phyloP scores from a whole-genome alignment of 2,329 filamentous ascomycete species.

The Aspergillus jensenii region DNA sequence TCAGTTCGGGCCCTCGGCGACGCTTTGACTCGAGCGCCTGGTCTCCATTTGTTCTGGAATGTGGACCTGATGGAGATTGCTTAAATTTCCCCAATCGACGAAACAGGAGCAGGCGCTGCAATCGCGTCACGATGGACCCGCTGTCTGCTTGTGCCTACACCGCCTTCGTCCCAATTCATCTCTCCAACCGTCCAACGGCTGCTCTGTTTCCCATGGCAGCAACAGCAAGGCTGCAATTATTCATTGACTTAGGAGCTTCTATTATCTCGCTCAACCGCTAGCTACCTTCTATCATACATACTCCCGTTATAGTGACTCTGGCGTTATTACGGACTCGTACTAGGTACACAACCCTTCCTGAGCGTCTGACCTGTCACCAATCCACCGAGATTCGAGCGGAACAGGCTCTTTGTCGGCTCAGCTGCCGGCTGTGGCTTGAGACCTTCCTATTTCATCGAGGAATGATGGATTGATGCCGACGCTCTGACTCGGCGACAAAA shows the following conservation, averaged over 20 bases:
- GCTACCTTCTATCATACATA: too few species aligned
- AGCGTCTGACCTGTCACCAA: slow-evolving; percentile 33
- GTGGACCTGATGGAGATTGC: slow-evolving; percentile 4
- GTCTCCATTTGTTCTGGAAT: slow-evolving; percentile 17
- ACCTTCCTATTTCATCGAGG: background rate
- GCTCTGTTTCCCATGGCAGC: too few species aligned
- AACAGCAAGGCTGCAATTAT: too few species aligned
- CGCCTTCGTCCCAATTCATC: background rate
- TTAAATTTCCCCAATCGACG: background rate
- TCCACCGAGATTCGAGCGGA: background rate
- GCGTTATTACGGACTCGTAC: background rate
- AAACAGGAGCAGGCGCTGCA: background rate
- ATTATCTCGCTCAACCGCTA: too few species aligned
- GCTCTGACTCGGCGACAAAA: slow-evolving; percentile 9
- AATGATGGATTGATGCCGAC: background rate
- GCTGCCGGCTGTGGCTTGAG: slow-evolving; percentile 15
- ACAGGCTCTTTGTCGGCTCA: background rate
- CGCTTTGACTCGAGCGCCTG: slow-evolving; percentile 15
- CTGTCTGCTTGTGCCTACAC: background rate
- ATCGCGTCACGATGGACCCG: background rate
- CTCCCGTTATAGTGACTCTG: background rate
- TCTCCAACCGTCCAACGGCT: background rate
- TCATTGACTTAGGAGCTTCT: too few species aligned
- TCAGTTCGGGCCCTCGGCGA: slow-evolving; percentile 12
- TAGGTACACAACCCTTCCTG: background rate